A percentile compares a stretch with the other conserved stretches of the same genome.
These are phyloP conservation scores for Psilocybe azurescens DNA, from an alignment of 768 basidiomycete species.

Conservation along the genomic window DNA sequence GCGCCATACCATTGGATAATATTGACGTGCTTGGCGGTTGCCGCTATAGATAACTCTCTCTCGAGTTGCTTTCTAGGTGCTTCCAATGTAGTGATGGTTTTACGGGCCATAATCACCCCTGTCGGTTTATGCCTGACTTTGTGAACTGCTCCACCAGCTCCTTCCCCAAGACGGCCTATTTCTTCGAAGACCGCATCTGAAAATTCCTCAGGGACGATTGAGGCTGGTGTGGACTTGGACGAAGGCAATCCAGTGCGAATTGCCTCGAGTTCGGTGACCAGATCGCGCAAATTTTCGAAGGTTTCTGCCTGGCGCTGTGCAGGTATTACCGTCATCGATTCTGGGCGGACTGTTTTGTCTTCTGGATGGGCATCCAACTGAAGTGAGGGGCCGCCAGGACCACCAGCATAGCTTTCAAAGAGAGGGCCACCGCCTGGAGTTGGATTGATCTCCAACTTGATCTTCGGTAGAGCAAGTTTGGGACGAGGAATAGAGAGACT, in stretches of 20 bases:
- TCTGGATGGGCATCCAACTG: constrained; percentile 34
- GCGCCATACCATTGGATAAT: constrained; percentile 94
- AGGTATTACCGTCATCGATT: constrained; percentile 35
- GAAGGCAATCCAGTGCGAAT: constrained; percentile 29
- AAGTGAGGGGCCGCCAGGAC: constrained; percentile 35
- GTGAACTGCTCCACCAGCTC: constrained; percentile 95
- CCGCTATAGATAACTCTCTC: constrained; percentile 90
- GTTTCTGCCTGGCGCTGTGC: constrained; percentile 36
- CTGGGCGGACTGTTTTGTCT: constrained; percentile 51
- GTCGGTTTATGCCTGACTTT: constrained; percentile 88
- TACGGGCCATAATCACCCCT: constrained; percentile 86
- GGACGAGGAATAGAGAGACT: constrained; percentile 27
- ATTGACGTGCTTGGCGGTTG: constrained; percentile 81
- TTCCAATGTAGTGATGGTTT: constrained; percentile 90
- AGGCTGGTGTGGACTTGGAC: constrained; percentile 17
- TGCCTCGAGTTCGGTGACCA: constrained; percentile 42
- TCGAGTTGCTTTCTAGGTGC: constrained; percentile 93
- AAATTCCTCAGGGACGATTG: constrained; percentile 47
- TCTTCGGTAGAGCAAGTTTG: constrained; percentile 25
- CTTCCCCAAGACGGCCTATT: constrained; percentile 83
- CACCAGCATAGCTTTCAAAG: constrained; percentile 49
- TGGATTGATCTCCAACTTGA: constrained; percentile 29
- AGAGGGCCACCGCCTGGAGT: constrained; percentile 30
- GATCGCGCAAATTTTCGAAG: constrained; percentile 41
- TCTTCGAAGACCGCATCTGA: constrained; percentile 80